Evolutionary conservation across 768 basidiomycete species (phyloP).

Genomic region (Boletus fagicola): DNA sequence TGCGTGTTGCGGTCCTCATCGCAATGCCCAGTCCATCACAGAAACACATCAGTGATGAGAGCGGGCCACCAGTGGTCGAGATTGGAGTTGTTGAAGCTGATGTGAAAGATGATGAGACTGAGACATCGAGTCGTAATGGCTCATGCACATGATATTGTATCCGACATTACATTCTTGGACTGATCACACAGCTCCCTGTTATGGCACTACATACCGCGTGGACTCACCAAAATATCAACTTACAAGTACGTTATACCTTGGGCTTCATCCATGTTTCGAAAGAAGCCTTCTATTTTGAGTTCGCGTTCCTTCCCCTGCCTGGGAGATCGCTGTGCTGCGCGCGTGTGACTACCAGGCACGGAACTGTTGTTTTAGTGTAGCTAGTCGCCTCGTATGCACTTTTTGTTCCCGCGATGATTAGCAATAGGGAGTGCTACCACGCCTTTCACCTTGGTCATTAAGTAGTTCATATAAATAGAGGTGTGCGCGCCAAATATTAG

Average conservation of each 20-base stretch:
- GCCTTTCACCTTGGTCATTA: not conserved
- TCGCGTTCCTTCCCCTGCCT: not conserved
- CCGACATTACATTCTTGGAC: conserved; percentile 1
- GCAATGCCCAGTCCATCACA: conserved; percentile 38
- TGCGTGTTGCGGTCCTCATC: conserved; percentile 43
- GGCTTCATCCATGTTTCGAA: not conserved
- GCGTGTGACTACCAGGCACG: not conserved
- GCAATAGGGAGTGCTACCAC: too few species aligned
- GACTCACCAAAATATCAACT: not conserved
- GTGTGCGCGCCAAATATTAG: not conserved
- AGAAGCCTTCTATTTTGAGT: not conserved
- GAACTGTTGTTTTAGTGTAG: not conserved
- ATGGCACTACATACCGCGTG: conserved; percentile 1
- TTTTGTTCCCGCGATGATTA: not conserved
- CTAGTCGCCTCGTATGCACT: not conserved
- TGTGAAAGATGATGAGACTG: conserved; percentile 4
- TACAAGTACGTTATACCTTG: conserved; percentile 9
- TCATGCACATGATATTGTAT: conserved; percentile 14
- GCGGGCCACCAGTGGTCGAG: conserved; percentile 34
- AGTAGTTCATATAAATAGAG: not conserved
- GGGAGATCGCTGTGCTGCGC: not conserved
- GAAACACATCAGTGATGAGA: conserved; percentile 18
- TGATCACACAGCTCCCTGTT: not conserved
- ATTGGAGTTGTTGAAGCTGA: conserved; percentile 30
- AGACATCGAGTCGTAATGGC: conserved; percentile 1